phyloP scores from a whole-genome alignment of 805 yeast species.

The Blastobotrys mokoenaii region DNA sequence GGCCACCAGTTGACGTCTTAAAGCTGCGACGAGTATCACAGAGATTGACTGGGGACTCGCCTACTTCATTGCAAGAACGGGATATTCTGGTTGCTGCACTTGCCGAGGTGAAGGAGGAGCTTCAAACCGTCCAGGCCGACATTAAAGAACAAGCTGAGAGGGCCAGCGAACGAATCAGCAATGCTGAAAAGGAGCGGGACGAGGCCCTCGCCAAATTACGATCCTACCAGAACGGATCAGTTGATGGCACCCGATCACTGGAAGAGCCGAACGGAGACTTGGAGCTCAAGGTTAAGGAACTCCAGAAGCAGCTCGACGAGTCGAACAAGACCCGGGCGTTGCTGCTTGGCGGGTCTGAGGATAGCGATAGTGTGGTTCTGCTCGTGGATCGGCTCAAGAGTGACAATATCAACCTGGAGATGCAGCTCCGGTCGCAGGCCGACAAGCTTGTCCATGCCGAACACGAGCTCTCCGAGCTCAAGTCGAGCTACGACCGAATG shows the following conservation, averaged over 20 bases:
- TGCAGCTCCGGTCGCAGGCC: constrained; percentile 16
- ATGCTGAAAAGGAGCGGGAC: constrained; percentile 18
- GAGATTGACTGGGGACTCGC: constrained; percentile 20
- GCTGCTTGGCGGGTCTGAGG: constrained; percentile 3
- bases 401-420: constrained; percentile 17
- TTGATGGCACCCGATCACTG: background rate
- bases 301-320: constrained; percentile 13
- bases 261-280: background rate
- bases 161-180: constrained; percentile 18
- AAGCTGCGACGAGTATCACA: constrained; percentile 23
- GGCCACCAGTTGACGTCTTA: constrained; percentile 22
- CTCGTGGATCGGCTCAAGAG: constrained; percentile 11
- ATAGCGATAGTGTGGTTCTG: background rate
- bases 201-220: constrained; percentile 4
- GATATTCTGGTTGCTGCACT: constrained; percentile 22
- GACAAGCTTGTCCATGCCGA: constrained; percentile 12
- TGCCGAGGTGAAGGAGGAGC: constrained; percentile 20
- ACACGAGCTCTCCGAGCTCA: constrained; percentile 13
- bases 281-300: constrained; percentile 10
- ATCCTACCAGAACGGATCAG: background rate
- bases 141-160: constrained; percentile 21
- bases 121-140: constrained; percentile 17
- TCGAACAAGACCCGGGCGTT: constrained; percentile 5
- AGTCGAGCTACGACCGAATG: constrained; percentile 8
- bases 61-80: constrained; percentile 18